Base-by-base conservation (phyloP, 805 yeast genomes). In the Kuraishia cidri region DNA sequence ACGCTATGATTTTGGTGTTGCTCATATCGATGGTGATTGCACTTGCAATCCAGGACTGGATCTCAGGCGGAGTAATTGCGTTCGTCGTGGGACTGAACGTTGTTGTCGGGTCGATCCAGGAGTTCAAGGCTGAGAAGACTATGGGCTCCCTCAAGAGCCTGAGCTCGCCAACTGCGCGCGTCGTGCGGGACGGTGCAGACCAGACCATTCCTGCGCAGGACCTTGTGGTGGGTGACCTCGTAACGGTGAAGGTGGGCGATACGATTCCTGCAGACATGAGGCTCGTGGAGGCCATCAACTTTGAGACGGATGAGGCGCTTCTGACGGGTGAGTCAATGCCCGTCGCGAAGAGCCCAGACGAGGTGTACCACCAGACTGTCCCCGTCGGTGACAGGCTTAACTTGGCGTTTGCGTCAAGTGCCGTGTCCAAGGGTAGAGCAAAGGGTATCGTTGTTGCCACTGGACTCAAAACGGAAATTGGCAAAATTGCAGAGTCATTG, bases 251-350 rank as follows among this genome's bases (percentile, higher is more conserved):
- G 38, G 82, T 77, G 30, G 88, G 88, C 34, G 88, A 80, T 46
- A 79, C 86, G 6, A 58, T 80, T 24, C 88, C 88, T 12, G 87
- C 88, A 11, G 88, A 80, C 50, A 44, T 79, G 36, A 65, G 88
- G 44, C 59, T 80, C 30, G 44, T 75, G 35, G 72, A 66, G 28
- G 43, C 67, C 30, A 63, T 70, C 50, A 81, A 79, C 50, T 74
- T 81, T 41, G 88, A 80, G 50, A 72, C 84, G 8, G 88, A 87
- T 49, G 97, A 90, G 54, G 80, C 95, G 3, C 58, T 87, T 22
- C 64, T 90, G 37, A 88, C 97, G 0, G 97, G 97, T 32, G 97
- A 90, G 58, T 72, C 94, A 0, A 53, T 74, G 29, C 88, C 95
- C 3, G 70, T 81, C n/a, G 56, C 64, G 12, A 80, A 80, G 49